These are phyloP conservation scores for Peronospora destructor DNA, from an alignment of 352 stramenopile genomes.

Conservation along the genomic window DNA sequence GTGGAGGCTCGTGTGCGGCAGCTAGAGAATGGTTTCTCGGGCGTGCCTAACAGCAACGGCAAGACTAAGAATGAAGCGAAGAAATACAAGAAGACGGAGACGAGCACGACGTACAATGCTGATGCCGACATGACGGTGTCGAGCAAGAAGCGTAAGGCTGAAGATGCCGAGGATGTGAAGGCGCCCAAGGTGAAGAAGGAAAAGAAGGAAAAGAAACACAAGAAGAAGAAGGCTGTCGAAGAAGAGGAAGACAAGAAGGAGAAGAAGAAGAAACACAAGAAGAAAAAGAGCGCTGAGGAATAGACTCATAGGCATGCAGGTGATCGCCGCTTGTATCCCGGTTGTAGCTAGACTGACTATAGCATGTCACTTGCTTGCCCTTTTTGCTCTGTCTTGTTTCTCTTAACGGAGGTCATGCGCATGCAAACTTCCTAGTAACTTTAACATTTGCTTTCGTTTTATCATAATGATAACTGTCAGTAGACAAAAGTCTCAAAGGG, in stretches of 20 bases:
- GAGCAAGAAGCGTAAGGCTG: constrained; percentile 83
- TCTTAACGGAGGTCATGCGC: constrained; percentile 5
- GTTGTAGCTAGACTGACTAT: constrained; percentile 21
- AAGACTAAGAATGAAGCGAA: constrained; percentile 88
- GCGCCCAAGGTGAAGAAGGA: constrained; percentile 72
- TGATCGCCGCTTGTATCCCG: constrained; percentile 2
- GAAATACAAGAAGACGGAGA: constrained; percentile 85
- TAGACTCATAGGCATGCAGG: constrained; percentile 29
- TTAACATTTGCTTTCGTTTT: constrained; percentile 28
- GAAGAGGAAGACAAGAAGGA: constrained; percentile 25
- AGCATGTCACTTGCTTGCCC: constrained; percentile 8
- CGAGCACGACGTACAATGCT: constrained; percentile 89
- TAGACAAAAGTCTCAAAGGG: not conserved
- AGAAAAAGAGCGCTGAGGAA: constrained; percentile 42
- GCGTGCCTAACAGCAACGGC: constrained; percentile 77
- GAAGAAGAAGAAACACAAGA: constrained; percentile 40
- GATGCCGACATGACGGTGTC: constrained; percentile 93
- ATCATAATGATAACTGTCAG: not conserved
- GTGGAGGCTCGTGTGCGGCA: constrained; percentile 96
- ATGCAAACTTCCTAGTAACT: constrained; percentile 19
- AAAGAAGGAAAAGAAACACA: constrained; percentile 59
- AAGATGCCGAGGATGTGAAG: constrained; percentile 57
- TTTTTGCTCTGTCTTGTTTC: constrained; percentile 25
- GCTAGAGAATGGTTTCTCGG: constrained; percentile 91
- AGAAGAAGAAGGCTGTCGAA: constrained; percentile 62